These are phyloP conservation scores for Vanderwaltozyma tropicalis DNA, from an alignment of 805 yeast species.

Conservation along the genomic window DNA sequence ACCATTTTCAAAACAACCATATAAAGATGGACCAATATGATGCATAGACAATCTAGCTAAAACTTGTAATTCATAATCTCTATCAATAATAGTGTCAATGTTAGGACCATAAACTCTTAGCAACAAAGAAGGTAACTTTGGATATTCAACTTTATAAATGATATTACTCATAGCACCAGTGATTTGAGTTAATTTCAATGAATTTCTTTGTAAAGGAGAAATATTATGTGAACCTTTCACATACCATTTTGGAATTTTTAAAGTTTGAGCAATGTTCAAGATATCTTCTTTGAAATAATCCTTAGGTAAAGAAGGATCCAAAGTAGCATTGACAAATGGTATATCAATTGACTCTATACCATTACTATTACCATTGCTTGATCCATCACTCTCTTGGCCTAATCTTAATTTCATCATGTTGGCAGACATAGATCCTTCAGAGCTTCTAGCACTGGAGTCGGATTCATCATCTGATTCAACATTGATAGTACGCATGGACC, in stretches of 20 bases:
- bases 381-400: neutral
- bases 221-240: constrained; percentile 28
- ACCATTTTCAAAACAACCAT: constrained; percentile 88
- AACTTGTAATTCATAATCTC: constrained; percentile 67
- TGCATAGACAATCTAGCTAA: constrained; percentile 63
- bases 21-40: constrained; percentile 76
- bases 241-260: constrained; percentile 76
- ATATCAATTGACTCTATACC: constrained; percentile 26
- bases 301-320: constrained; percentile 72
- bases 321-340: constrained; percentile 43
- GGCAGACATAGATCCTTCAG: neutral
- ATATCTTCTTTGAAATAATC: constrained; percentile 81
- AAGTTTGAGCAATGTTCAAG: constrained; percentile 47
- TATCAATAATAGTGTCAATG: constrained; percentile 74
- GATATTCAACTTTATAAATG: constrained; percentile 66
- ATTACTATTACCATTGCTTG: neutral
- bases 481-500: constrained; percentile 22
- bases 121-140: constrained; percentile 50
- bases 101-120: constrained; percentile 83
- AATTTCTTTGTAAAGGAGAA: constrained; percentile 29
- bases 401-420: neutral
- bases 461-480: constrained; percentile 14
- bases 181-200: constrained; percentile 52
- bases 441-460: neutral
- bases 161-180: constrained; percentile 92